Evolutionary conservation across 768 basidiomycete species (phyloP).

Genomic region (Lactarius hengduanensis): DNA sequence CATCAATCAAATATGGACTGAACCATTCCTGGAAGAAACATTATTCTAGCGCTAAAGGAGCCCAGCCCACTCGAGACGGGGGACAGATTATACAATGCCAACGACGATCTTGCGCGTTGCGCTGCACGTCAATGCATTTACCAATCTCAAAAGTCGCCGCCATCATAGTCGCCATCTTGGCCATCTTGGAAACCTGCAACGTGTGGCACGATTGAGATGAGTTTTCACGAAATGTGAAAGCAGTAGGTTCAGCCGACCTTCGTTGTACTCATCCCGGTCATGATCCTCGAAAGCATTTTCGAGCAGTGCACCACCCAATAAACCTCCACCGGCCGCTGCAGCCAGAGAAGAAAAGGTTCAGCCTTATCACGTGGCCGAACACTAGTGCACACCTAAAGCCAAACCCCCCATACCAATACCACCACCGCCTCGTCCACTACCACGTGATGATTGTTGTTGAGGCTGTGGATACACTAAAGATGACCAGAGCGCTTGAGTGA

Average conservation of each 20-base stretch:
- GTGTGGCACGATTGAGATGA: not conserved
- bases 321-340: slow-evolving; percentile 53
- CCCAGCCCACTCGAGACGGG: slow-evolving; percentile 9
- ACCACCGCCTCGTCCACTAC: not conserved
- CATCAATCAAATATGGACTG: slow-evolving; percentile 10
- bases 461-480: slow-evolving; percentile 19
- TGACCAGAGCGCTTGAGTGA: not conserved
- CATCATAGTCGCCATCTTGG: slow-evolving; percentile 16
- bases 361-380: not conserved
- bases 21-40: slow-evolving; percentile 9
- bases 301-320: slow-evolving; percentile 63
- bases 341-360: not conserved
- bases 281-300: slow-evolving; percentile 50
- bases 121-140: slow-evolving; percentile 19
- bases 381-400: slow-evolving; percentile 17
- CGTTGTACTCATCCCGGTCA: slow-evolving; percentile 37
- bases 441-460: not conserved
- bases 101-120: slow-evolving; percentile 1
- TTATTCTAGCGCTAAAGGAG: slow-evolving; percentile 4
- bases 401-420: slow-evolving; percentile 16
- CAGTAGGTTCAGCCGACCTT: slow-evolving; percentile 34
- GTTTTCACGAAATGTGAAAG: slow-evolving; percentile 13
- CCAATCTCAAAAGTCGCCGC: slow-evolving; percentile 26
- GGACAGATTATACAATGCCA: not conserved
- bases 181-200: slow-evolving; percentile 37